Evolutionary conservation across 2,329 filamentous ascomycete genomes (phyloP).

Genomic region (Aspergillus unguis): DNA sequence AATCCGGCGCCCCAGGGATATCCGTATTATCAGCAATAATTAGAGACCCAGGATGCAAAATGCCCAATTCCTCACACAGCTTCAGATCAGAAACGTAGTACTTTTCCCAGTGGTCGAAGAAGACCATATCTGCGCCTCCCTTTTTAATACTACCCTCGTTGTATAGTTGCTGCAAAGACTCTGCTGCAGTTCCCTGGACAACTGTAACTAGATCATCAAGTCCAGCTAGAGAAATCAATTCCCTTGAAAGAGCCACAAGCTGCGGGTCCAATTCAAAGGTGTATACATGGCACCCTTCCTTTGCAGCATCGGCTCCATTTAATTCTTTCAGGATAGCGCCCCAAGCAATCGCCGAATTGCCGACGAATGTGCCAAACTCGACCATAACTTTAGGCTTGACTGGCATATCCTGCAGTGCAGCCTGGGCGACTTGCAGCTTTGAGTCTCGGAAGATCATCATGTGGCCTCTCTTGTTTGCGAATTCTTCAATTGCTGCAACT

Average conservation of each 20-base stretch:
- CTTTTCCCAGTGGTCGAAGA: neutral
- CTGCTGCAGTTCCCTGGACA: neutral
- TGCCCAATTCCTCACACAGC: slow-evolving; percentile 20
- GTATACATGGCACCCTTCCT: neutral
- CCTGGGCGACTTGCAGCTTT: neutral
- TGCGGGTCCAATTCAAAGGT: neutral
- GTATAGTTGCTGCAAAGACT: neutral
- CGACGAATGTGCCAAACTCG: slow-evolving; percentile 38
- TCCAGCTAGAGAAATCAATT: neutral
- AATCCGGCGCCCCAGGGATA: slow-evolving; percentile 41
- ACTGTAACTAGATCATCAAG: neutral
- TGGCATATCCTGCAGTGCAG: neutral
- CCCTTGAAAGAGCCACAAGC: neutral
- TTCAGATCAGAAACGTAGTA: neutral
- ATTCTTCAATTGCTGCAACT: neutral
- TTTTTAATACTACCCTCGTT: neutral
- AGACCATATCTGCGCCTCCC: neutral
- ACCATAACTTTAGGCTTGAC: slow-evolving; percentile 14
- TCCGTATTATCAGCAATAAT: slow-evolving; percentile 42
- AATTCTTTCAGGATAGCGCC: slow-evolving; percentile 25
- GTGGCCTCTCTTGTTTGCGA: neutral
- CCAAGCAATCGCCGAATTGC: slow-evolving; percentile 36
- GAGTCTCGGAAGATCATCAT: neutral
- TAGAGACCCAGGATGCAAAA: slow-evolving; percentile 32
- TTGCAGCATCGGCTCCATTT: slow-evolving; percentile 9